phyloP scores from a whole-genome alignment of 179 eudicot genomes.

The Silene noctiflora region DNA sequence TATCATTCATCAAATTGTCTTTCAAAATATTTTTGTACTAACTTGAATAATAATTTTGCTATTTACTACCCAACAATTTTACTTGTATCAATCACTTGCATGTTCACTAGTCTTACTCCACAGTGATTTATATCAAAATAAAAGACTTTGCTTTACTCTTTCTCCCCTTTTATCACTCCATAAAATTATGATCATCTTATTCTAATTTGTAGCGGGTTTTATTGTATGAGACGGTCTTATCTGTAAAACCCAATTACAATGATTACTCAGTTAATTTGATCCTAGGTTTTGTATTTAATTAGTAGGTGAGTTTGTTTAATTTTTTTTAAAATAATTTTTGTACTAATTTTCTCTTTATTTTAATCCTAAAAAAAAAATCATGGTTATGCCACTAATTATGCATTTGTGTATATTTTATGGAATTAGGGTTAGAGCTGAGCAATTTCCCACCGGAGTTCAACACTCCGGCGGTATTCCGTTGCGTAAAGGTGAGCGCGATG shows the following conservation, averaged over 20 bases:
- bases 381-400: background rate
- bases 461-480: slow-evolving; percentile 60
- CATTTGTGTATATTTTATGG: background rate
- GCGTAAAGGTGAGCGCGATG: slow-evolving; percentile 56
- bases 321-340: no score
- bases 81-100: slow-evolving; percentile 19
- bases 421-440: slow-evolving; percentile 56
- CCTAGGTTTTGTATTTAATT: no score
- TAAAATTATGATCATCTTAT: background rate
- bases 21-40: background rate
- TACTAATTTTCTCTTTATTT: no score
- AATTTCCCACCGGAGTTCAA: slow-evolving; percentile 60
- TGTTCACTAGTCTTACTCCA: slow-evolving; percentile 26
- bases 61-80: slow-evolving; percentile 12
- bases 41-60: background rate
- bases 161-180: background rate
- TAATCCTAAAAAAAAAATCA: no score
- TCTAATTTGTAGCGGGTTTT: no score
- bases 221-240: background rate
- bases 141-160: slow-evolving; percentile 21
- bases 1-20: background rate
- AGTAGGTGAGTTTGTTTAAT: no score
- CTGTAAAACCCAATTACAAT: no score
- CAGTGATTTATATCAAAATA: background rate
- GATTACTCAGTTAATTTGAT: no score